Evolutionary conservation across 331 rosid genomes (phyloP).

Genomic region (Quercus lobata): DNA sequence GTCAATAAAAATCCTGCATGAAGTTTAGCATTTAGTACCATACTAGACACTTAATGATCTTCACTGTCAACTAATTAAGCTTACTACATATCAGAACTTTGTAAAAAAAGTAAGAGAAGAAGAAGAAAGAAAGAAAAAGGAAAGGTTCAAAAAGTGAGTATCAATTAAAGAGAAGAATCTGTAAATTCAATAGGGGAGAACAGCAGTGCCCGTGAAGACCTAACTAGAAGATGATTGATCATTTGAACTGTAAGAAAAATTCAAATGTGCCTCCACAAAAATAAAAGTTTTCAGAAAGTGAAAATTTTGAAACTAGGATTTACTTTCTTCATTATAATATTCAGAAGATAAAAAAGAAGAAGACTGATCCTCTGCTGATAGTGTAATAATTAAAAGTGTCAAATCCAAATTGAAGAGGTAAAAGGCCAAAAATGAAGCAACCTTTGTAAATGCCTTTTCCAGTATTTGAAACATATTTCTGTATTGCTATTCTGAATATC

Average conservation of each 20-base stretch:
- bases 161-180: not conserved
- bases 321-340: too few relatives aligned
- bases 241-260: not conserved
- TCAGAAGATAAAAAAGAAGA: too few relatives aligned
- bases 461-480: too few relatives aligned
- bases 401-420: not conserved
- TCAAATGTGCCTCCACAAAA: not conserved
- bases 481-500: too few relatives aligned
- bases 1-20: not conserved
- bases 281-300: not conserved
- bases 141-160: too few relatives aligned
- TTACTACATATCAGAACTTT: not conserved
- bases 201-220: not conserved
- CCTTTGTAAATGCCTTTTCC: not conserved
- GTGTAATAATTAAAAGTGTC: not conserved
- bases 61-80: not conserved
- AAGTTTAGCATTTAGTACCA: not conserved
- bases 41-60: not conserved
- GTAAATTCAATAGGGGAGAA: not conserved
- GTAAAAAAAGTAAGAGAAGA: too few relatives aligned
- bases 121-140: too few relatives aligned
- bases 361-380: too few relatives aligned
- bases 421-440: not conserved
- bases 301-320: too few relatives aligned
- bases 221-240: not conserved